Conservation (phyloP, 257 asterid genomes). For the Galeopsis tetrahit region DNA sequence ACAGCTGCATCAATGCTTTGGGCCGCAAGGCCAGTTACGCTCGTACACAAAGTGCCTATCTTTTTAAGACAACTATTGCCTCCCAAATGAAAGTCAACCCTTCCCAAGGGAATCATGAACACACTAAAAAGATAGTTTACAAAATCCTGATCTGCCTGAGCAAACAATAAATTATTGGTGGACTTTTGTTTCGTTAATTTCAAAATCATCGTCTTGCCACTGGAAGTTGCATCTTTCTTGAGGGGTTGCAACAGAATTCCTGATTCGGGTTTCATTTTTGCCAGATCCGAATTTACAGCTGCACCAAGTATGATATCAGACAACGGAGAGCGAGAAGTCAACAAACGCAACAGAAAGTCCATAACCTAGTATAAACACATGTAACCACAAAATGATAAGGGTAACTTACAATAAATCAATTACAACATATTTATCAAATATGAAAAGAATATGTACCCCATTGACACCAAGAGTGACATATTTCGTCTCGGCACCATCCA, state of each 20-base stretch:
- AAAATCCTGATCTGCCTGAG: constrained; percentile 14
- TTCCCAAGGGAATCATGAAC: constrained; percentile 12
- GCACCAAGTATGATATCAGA: neutral
- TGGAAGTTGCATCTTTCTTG: neutral
- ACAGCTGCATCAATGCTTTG: too few relatives aligned
- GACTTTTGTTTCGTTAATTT: constrained; percentile 15
- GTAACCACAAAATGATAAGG: neutral
- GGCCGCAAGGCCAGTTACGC: neutral
- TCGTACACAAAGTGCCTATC: constrained; percentile 1
- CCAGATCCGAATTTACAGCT: neutral
- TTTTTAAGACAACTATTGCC: neutral
- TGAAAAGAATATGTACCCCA: neutral
- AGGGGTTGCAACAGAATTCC: neutral
- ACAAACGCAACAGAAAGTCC: constrained; percentile 17
- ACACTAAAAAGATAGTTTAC: constrained; percentile 17
- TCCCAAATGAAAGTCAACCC: constrained; percentile 3
- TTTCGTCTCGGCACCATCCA: neutral
- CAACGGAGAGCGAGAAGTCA: constrained; percentile 26
- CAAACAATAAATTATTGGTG: constrained; percentile 20
- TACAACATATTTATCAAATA: too few relatives aligned
- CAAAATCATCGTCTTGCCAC: neutral
- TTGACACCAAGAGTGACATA: neutral
- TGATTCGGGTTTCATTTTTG: neutral
- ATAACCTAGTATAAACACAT: neutral
- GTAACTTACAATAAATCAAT: neutral